Conservation (phyloP, 2,329 filamentous ascomycete genomes). For the Capronia epimyces region DNA sequence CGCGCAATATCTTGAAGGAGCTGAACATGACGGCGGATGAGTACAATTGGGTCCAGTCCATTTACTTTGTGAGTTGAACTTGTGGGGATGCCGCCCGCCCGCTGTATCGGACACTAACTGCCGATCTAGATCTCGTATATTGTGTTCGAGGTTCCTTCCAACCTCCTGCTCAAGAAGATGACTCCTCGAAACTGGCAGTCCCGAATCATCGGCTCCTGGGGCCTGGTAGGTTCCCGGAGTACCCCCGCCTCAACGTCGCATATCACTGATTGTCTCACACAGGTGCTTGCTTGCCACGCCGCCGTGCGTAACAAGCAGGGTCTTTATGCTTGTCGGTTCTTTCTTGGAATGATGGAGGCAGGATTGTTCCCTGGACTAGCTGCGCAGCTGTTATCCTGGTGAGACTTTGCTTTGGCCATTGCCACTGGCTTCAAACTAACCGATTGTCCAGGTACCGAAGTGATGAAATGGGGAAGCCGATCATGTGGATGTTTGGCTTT, state of each 20-base stretch:
- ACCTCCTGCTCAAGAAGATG: slow-evolving; percentile 37
- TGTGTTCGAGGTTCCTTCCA: slow-evolving; percentile 40
- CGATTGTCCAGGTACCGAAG: slow-evolving; percentile 38
- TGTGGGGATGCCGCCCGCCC: neutral
- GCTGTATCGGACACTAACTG: neutral
- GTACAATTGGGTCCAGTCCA: slow-evolving; percentile 41
- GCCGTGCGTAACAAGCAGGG: slow-evolving; percentile 38
- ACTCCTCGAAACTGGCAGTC: slow-evolving; percentile 37
- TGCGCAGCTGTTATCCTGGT: slow-evolving; percentile 36
- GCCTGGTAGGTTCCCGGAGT: slow-evolving; percentile 25
- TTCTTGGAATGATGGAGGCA: slow-evolving; percentile 42
- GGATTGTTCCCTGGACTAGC: slow-evolving; percentile 42
- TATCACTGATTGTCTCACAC: neutral
- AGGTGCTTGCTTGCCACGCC: slow-evolving; percentile 35
- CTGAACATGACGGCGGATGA: slow-evolving; percentile 39
- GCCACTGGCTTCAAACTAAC: neutral
- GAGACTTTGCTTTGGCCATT: neutral
- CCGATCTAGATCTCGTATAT: slow-evolving; percentile 34
- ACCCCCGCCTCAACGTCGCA: too few species aligned
- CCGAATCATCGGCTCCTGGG: slow-evolving; percentile 38
- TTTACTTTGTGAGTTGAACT: slow-evolving; percentile 35
- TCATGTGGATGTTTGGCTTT: slow-evolving; percentile 43
- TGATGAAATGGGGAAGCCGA: slow-evolving; percentile 42
- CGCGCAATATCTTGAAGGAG: slow-evolving; percentile 37
- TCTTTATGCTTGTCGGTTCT: slow-evolving; percentile 38